A percentile compares a stretch with the other conserved stretches of the same genome.
Evolutionary conservation across 2,329 filamentous ascomycete species (phyloP).

Genomic region (Ceratocystis destructans): DNA sequence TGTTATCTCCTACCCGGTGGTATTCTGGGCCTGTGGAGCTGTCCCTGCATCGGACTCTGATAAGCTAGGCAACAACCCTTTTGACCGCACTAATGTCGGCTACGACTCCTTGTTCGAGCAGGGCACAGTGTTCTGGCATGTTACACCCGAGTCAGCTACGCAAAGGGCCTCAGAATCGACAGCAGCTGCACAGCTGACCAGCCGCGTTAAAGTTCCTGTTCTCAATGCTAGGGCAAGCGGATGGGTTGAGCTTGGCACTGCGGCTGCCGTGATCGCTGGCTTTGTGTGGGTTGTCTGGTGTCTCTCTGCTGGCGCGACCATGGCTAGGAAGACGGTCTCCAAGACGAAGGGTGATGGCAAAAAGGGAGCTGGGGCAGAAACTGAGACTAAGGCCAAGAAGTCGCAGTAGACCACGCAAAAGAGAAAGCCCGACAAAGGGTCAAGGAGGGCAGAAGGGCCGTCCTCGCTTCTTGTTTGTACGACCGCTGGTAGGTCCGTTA

Average conservation of each 20-base stretch:
- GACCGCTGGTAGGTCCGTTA: background rate
- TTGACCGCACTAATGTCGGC: conserved; percentile 71
- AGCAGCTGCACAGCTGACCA: conserved; percentile 31
- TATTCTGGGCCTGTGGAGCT: conserved; percentile 81
- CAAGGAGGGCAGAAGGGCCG: background rate
- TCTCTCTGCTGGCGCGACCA: conserved; percentile 29
- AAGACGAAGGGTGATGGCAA: conserved; percentile 21
- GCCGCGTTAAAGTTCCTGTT: conserved; percentile 50
- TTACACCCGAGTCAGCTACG: conserved; percentile 29
- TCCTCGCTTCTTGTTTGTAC: background rate
- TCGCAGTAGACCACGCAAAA: conserved; percentile 12
- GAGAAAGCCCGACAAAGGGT: background rate
- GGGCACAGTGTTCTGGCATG: conserved; percentile 72
- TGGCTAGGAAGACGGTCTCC: background rate
- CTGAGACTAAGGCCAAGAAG: conserved; percentile 14
- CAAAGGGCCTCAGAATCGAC: background rate
- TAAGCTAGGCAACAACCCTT: conserved; percentile 65
- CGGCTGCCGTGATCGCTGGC: conserved; percentile 45
- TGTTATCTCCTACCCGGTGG: conserved; percentile 61
- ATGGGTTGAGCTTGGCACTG: conserved; percentile 42
- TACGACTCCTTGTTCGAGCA: conserved; percentile 70
- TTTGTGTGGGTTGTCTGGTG: conserved; percentile 58
- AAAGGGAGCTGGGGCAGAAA: background rate
- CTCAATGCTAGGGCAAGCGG: conserved; percentile 39
- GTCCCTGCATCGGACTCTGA: conserved; percentile 36